Evolutionary conservation across 495 filamentous ascomycete species (phyloP), one percentile per base, ranked within the genome.

Genomic region (Astrothelium subdiscretum): DNA sequence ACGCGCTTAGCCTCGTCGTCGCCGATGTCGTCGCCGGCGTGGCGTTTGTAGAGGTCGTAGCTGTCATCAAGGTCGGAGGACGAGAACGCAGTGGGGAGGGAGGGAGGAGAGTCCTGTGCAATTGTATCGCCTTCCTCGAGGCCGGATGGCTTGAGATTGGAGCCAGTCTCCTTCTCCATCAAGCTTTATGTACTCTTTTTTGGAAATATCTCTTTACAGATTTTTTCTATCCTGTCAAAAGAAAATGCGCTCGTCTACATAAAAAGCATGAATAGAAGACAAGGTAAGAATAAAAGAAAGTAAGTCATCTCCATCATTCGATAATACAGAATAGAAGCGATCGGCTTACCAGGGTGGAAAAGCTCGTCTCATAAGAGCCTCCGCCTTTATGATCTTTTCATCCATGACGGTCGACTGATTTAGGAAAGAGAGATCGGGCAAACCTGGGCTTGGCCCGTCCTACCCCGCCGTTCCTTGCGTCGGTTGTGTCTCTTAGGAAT

Each of bases 1-100:
- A 85, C 78, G 40, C 66, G 70, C 43, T 77, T 78, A 8, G 75
- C 78, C 64, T 83, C 80, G 18, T 69, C 64, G 6, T 74, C 68
- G 44, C 79, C 75, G 58, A 82, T 60, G 42, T 66, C 60, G 29
- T 68, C 61, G 59, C 61, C 70, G 66, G 71, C 70, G 31, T 74
- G 71, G 44, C 69, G 68, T 66, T 72, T 73, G 69, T 79, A 81
- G 2, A 76, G 68, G 29, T 73, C 71, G 62, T 81, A 81, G 31
- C 70, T 74, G 42, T 80, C 78, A 62, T 80, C 78, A 0, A 79
- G 68, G 70, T 76, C 61, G 18, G 66, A 64, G 15, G 63, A 63
- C 18, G 63, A 42, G 10, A 31, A 59, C 10, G 48, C 6, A 15
- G 6, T 8, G 22, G 67, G 59, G 11, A 63, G 58, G 20, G 60